Percentiles rank a stretch among this genome's conserved stretches.
Evolutionary conservation across 2,329 filamentous ascomycete genomes (phyloP).

Genomic region (Aspergillus sp.): DNA sequence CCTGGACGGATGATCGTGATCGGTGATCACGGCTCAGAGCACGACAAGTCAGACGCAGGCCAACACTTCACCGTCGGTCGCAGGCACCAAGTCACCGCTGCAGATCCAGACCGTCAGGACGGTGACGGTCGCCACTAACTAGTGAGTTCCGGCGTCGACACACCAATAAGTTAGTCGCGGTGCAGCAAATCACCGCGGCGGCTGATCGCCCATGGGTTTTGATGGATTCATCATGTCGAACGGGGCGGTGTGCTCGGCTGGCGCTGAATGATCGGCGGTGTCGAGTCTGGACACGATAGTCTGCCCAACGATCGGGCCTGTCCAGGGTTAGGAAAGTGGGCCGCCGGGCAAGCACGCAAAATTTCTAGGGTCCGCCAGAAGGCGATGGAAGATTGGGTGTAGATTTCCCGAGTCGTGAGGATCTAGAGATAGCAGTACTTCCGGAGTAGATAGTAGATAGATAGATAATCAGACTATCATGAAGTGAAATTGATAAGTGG

Average conservation of each 20-base stretch:
- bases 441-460: not conserved
- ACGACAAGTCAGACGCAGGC: not conserved
- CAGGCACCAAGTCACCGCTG: not conserved
- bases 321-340: not conserved
- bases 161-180: not conserved
- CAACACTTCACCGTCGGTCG: not conserved
- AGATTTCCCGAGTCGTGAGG: not conserved
- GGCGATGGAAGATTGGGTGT: not conserved
- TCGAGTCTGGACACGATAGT: conserved; percentile 6
- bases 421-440: not conserved
- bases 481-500: not conserved
- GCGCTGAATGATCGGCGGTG: conserved; percentile 6
- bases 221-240: conserved; percentile 1
- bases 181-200: not conserved
- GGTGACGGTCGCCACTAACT: no score
- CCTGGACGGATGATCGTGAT: no score
- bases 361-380: not conserved
- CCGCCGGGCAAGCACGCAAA: not conserved
- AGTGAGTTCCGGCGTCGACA: not conserved
- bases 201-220: conserved; percentile 6
- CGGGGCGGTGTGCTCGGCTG: conserved; percentile 4
- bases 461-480: not conserved
- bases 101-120: not conserved
- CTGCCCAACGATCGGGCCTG: conserved; percentile 7
- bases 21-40: not conserved